Base-by-base conservation (phyloP, 2,329 filamentous ascomycete species). In the Penicillium sp. region DNA sequence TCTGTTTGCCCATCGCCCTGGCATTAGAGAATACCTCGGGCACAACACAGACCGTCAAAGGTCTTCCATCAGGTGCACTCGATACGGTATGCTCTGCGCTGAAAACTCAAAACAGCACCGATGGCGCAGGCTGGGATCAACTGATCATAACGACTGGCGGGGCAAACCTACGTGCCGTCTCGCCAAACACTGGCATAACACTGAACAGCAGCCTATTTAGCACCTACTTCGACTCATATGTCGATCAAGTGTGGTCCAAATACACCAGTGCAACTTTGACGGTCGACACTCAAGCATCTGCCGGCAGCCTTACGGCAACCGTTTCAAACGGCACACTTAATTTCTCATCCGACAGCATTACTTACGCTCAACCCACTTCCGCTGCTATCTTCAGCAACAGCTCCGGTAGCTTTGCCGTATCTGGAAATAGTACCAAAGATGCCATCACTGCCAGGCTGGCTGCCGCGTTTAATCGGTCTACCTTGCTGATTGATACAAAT, bases 391-490 rank as follows among this genome's bases (percentile, higher is more conserved):
- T 90, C 67, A 82, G 82, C 35, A 89, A 87, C 74, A 86, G 83
- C 63, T 85, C 82, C 2, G 86, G 86, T 0, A 82, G 85, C 1
- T 88, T 88, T 72, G 79, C 75, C 2, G 72, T 76, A 5, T 65
- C 64, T 4, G 74, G 73, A 37, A 77, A 79, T 54, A 68, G 73
- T 2, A 76, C 80, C 67, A 79, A 81, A 69, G 83, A 84, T 58
- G 86, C 87, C 42, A 83, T 93, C 55, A 87, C 87, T 9, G 89
- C 91, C 0, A 82, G 91, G n/a, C 76, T 95, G 14, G 84, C 88
- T 0, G 90, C 91, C 1, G 89, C 88, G 1, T 85, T 93, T 67
- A 92, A 93, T 74, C 83, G 91, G 23, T 87, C 84, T 33, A 93
- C 88, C 11, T 74, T 95, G 59, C 74, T 90, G 50, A 68, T 74